Conservation (phyloP, 768 basidiomycete genomes). For the Pilatotrama ljubarskyi region DNA sequence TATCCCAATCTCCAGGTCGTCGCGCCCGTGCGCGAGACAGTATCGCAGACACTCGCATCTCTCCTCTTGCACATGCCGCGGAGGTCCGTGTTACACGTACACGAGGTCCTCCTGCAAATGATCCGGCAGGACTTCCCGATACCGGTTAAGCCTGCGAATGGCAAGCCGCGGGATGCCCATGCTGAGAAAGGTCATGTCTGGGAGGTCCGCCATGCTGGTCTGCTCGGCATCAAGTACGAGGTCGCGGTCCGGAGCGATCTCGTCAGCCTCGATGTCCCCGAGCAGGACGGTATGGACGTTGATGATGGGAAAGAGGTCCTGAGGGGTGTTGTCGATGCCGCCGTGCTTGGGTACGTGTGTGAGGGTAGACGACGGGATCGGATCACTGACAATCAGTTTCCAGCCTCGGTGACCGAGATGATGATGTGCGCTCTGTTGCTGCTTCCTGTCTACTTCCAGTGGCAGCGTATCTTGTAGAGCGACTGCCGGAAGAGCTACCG, state of each 20-base stretch:
- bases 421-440: conserved; percentile 95
- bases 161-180: conserved; percentile 29
- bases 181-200: conserved; percentile 68
- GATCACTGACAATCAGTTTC: background rate
- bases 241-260: conserved; percentile 91
- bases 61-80: conserved; percentile 86
- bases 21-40: conserved; percentile 95
- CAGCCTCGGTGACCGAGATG: conserved; percentile 87
- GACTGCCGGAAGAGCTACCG: conserved; percentile 69
- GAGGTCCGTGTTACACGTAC: conserved; percentile 77
- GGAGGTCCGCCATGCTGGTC: conserved; percentile 97
- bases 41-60: conserved; percentile 90
- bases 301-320: conserved; percentile 59
- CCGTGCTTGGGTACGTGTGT: conserved; percentile 77
- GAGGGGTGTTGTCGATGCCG: conserved; percentile 84
- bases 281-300: conserved; percentile 21
- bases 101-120: conserved; percentile 86
- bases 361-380: background rate
- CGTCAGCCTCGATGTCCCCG: conserved; percentile 46
- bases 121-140: conserved; percentile 81
- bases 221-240: conserved; percentile 96
- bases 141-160: conserved; percentile 35
- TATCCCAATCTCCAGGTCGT: conserved; percentile 54
- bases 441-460: conserved; percentile 90
- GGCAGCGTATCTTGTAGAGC: conserved; percentile 75